Percentiles rank a stretch among this genome's conserved stretches.
These are phyloP conservation scores for Amphibolis antarctica DNA, from an alignment of 106 monocot species.

Conservation along the genomic window DNA sequence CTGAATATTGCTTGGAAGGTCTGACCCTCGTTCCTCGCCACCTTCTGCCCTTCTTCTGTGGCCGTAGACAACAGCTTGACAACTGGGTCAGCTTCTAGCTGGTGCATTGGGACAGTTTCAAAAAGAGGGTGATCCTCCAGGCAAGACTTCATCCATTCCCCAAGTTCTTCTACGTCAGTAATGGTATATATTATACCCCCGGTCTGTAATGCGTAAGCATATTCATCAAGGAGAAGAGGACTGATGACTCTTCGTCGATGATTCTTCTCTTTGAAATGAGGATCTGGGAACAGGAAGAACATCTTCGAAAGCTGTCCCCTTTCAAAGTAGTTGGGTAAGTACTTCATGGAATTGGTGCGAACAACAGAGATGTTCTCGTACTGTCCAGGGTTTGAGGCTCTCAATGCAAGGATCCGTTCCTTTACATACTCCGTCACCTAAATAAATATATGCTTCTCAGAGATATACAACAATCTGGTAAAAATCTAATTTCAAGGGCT, in stretches of 20 bases:
- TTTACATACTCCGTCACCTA: slow-evolving; percentile 97
- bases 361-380: slow-evolving; percentile 49
- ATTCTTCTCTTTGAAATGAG: slow-evolving; percentile 99
- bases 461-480: neutral
- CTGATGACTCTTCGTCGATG: slow-evolving; percentile 83
- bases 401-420: slow-evolving; percentile 73
- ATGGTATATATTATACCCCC: slow-evolving; percentile 84
- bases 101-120: slow-evolving; percentile 37
- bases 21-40: slow-evolving; percentile 84
- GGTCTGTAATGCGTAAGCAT: slow-evolving; percentile 58
- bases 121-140: slow-evolving; percentile 88
- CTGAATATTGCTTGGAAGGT: slow-evolving; percentile 66
- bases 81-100: slow-evolving; percentile 54
- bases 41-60: slow-evolving; percentile 92
- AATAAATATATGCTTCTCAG: neutral
- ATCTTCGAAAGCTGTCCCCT: slow-evolving; percentile 86
- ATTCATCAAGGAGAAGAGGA: slow-evolving; percentile 78
- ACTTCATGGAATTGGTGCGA: slow-evolving; percentile 90
- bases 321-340: slow-evolving; percentile 81
- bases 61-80: slow-evolving; percentile 52
- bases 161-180: slow-evolving; percentile 94
- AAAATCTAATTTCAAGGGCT: neutral
- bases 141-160: slow-evolving; percentile 80
- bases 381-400: slow-evolving; percentile 57
- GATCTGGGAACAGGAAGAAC: slow-evolving; percentile 97